phyloP scores from a whole-genome alignment of 495 filamentous ascomycete genomes.

The Daldinia vernicosa region DNA sequence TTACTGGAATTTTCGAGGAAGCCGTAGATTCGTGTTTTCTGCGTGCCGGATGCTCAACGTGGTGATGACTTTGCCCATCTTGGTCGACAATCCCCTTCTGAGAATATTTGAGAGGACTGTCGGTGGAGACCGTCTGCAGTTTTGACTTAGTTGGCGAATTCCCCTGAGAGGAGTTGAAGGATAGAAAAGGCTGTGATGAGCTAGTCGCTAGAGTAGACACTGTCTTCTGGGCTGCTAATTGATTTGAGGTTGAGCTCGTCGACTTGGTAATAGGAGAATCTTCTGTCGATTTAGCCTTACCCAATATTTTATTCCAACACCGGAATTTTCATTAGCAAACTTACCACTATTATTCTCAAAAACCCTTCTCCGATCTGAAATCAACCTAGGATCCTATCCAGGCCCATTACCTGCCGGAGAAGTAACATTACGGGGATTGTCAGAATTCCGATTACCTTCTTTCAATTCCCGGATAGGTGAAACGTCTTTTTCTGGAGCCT shows the following conservation, averaged over 20 bases:
- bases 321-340: background rate
- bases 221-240: background rate
- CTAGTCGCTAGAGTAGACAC: background rate
- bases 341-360: slow-evolving; percentile 47
- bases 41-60: background rate
- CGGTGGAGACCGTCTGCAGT: slow-evolving; percentile 8
- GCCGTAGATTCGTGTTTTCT: background rate
- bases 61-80: background rate
- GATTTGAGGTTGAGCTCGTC: slow-evolving; percentile 1
- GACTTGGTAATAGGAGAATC: slow-evolving; percentile 26
- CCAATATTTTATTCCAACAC: background rate
- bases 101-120: slow-evolving; percentile 9
- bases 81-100: background rate
- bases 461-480: slow-evolving; percentile 14
- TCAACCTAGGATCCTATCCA: slow-evolving; percentile 42
- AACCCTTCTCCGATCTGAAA: slow-evolving; percentile 48
- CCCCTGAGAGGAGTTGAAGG: slow-evolving; percentile 14
- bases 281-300: slow-evolving; percentile 24
- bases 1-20: slow-evolving; percentile 8
- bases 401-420: slow-evolving; percentile 20
- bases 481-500: slow-evolving; percentile 6
- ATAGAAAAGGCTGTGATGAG: slow-evolving; percentile 8
- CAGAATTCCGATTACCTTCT: background rate
- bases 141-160: slow-evolving; percentile 27
- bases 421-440: slow-evolving; percentile 4